phyloP scores from a whole-genome alignment of 495 filamentous ascomycete species.

The Parmelia sp. region DNA sequence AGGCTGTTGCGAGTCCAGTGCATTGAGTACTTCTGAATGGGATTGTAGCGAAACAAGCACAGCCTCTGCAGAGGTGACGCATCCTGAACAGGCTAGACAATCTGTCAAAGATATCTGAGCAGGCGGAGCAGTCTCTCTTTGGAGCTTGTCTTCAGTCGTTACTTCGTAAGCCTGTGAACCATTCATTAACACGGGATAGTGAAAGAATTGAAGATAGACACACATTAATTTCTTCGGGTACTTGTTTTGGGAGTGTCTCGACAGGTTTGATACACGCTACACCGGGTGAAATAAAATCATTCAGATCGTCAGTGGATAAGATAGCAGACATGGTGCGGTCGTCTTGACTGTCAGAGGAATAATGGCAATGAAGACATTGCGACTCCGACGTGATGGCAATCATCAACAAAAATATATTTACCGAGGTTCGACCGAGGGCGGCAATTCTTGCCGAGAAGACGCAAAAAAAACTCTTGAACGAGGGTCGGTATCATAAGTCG shows the following conservation, averaged over 20 bases:
- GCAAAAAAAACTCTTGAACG: too few species aligned
- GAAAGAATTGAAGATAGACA: background rate
- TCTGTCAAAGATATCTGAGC: conserved; percentile 95
- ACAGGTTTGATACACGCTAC: conserved; percentile 98
- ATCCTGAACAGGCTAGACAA: conserved; percentile 94
- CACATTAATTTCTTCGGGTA: conserved; percentile 29
- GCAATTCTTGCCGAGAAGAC: too few species aligned
- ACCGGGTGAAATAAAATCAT: conserved; percentile 97
- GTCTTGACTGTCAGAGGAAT: background rate
- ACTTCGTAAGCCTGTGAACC: conserved; percentile 73
- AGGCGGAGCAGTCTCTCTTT: conserved; percentile 48
- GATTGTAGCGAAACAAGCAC: conserved; percentile 89
- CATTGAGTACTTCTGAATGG: conserved; percentile 79
- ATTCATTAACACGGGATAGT: conserved; percentile 12
- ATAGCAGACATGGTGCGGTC: conserved; percentile 53
- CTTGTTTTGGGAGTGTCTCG: conserved; percentile 68
- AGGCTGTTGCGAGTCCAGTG: conserved; percentile 63
- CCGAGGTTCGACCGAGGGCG: too few species aligned
- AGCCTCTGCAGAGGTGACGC: conserved; percentile 94
- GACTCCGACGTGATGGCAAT: too few species aligned
- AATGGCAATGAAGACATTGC: background rate
- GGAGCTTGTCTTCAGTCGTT: conserved; percentile 76
- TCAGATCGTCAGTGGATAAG: conserved; percentile 90
- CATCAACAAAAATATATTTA: too few species aligned
- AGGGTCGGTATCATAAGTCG: too few species aligned